A percentile compares a stretch with the other conserved stretches of the same genome.
Evolutionary conservation across 352 stramenopile species (phyloP).

Genomic region (Phytopythium kandeliae): DNA sequence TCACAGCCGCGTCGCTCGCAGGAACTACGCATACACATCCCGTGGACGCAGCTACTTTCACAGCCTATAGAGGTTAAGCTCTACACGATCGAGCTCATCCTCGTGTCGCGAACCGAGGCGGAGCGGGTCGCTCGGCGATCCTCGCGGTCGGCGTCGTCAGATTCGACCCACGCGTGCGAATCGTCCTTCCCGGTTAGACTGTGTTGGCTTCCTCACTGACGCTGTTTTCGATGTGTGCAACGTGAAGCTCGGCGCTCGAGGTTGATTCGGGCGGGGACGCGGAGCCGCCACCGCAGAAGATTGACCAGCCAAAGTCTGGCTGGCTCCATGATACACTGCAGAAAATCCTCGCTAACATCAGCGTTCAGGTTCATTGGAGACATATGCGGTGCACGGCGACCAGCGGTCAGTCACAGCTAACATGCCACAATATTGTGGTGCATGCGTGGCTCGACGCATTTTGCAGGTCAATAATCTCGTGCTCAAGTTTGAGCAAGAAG

Average conservation of each 20-base stretch:
- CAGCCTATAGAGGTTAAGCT: conserved; percentile 86
- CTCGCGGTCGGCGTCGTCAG: conserved; percentile 12
- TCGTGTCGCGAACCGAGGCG: conserved; percentile 45
- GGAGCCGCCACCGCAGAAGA: conserved; percentile 23
- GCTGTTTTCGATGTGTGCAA: not conserved
- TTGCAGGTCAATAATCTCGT: conserved; percentile 81
- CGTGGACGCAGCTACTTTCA: conserved; percentile 83
- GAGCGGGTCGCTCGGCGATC: conserved; percentile 9
- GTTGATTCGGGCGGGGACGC: not conserved
- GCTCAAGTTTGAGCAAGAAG: conserved; percentile 85
- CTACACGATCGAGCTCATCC: conserved; percentile 86
- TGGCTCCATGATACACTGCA: conserved; percentile 78
- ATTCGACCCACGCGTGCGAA: not conserved
- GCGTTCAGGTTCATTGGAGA: conserved; percentile 37
- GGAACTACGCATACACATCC: conserved; percentile 86
- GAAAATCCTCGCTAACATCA: conserved; percentile 80
- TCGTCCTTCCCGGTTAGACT: not conserved
- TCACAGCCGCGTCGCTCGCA: conserved; percentile 6
- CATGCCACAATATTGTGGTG: no score
- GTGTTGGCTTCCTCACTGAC: not conserved
- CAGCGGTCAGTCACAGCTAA: no score
- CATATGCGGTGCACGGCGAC: no score
- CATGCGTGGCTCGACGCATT: no score
- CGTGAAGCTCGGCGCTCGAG: conserved; percentile 1
- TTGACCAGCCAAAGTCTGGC: conserved; percentile 74